A percentile compares a stretch with the other conserved stretches of the same genome.
Evolutionary conservation across 108 stramenopile genomes (phyloP).

Genomic region (Nannochloropsis salina): DNA sequence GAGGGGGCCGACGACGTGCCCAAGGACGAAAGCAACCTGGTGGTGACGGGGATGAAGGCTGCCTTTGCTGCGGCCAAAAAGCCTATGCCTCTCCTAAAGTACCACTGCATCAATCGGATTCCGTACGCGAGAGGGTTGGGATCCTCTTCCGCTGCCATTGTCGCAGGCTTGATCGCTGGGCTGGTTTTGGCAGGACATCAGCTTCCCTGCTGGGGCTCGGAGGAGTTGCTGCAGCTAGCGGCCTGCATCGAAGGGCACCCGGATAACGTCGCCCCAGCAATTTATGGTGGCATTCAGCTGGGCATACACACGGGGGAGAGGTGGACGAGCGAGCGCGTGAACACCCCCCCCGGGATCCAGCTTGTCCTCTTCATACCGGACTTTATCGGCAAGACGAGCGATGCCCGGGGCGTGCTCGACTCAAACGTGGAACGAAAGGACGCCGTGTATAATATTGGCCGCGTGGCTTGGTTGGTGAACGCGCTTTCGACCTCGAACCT

Average conservation of each 20-base stretch:
- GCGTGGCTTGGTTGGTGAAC: slow-evolving; percentile 88
- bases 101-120: slow-evolving; percentile 81
- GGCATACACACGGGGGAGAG: slow-evolving; percentile 93
- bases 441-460: slow-evolving; percentile 91
- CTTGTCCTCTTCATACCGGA: slow-evolving; percentile 93
- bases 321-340: slow-evolving; percentile 87
- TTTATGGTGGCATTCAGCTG: slow-evolving; percentile 96
- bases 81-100: slow-evolving; percentile 76
- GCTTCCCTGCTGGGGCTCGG: slow-evolving; percentile 81
- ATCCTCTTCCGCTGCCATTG: slow-evolving; percentile 90
- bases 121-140: slow-evolving; percentile 94
- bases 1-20: slow-evolving; percentile 57
- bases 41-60: slow-evolving; percentile 82
- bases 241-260: slow-evolving; percentile 97
- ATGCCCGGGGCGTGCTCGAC: slow-evolving; percentile 69
- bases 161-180: slow-evolving; percentile 94
- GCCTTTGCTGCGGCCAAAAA: slow-evolving; percentile 90
- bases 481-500: slow-evolving; percentile 78
- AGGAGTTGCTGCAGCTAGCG: slow-evolving; percentile 92
- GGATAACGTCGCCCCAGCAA: slow-evolving; percentile 95
- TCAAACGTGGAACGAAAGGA: slow-evolving; percentile 68
- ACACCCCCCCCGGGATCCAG: slow-evolving; percentile 58
- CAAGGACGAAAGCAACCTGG: slow-evolving; percentile 65
- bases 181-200: slow-evolving; percentile 90
- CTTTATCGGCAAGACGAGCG: slow-evolving; percentile 89